Conservation (phyloP, 352 stramenopile genomes). For the Globisporangium carolinianum region DNA sequence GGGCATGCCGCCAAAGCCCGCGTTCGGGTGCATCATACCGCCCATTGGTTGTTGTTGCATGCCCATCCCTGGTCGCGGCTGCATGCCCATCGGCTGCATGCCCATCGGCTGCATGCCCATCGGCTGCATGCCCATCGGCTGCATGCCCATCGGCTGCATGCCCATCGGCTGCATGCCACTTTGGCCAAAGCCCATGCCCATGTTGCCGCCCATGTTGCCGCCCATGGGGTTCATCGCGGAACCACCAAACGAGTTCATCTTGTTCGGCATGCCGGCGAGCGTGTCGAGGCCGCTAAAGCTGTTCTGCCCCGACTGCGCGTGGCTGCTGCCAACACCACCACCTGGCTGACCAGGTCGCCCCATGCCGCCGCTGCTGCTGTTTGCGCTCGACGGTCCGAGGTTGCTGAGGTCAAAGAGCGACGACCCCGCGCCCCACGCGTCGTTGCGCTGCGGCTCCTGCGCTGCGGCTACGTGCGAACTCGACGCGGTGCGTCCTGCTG, state of each 20-base stretch:
- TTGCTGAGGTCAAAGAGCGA: slow-evolving; percentile 80
- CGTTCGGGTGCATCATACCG: slow-evolving; percentile 60
- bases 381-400: slow-evolving; percentile 25
- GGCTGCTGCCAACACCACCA: background rate
- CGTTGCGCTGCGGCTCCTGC: slow-evolving; percentile 50
- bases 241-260: slow-evolving; percentile 36
- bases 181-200: too few relatives aligned
- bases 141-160: too few relatives aligned
- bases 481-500: slow-evolving; percentile 20
- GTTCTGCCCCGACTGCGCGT: slow-evolving; percentile 47
- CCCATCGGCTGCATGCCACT: too few relatives aligned
- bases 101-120: background rate
- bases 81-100: slow-evolving; percentile 23
- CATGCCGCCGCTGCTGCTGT: slow-evolving; percentile 8
- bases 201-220: slow-evolving; percentile 29
- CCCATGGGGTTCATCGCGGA: slow-evolving; percentile 48
- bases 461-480: slow-evolving; percentile 10
- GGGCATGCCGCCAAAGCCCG: slow-evolving; percentile 28
- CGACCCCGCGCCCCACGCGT: slow-evolving; percentile 76
- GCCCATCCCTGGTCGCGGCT: slow-evolving; percentile 33
- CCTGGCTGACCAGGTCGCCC: slow-evolving; percentile 22
- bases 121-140: too few relatives aligned
- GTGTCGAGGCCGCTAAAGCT: slow-evolving; percentile 82
- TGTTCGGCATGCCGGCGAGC: slow-evolving; percentile 70
- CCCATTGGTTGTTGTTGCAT: too few relatives aligned